These are phyloP conservation scores for Blastobotrys mokoenaii DNA, from an alignment of 805 yeast genomes.

Conservation along the genomic window DNA sequence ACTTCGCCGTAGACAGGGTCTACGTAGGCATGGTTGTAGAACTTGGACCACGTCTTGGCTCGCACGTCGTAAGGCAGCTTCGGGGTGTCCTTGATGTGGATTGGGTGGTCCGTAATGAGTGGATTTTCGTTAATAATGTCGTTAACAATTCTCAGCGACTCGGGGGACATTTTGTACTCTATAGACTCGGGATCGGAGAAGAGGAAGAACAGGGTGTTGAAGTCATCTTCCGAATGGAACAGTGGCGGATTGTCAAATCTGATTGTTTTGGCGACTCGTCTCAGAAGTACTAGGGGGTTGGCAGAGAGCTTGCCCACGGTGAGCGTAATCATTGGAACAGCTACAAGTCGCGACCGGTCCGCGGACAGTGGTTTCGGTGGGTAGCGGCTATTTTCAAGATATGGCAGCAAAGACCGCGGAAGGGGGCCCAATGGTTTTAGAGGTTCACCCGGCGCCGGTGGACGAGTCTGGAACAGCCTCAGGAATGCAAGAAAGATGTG, in stretches of 20 bases:
- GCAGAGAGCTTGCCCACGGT: slow-evolving; percentile 38
- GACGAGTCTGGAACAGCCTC: slow-evolving; percentile 51
- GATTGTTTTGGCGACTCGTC: slow-evolving; percentile 48
- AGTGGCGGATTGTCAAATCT: slow-evolving; percentile 61
- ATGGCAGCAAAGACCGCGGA: slow-evolving; percentile 56
- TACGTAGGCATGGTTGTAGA: slow-evolving; percentile 21
- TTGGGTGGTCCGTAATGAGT: slow-evolving; percentile 18
- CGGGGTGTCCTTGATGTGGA: slow-evolving; percentile 17
- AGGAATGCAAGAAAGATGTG: slow-evolving; percentile 71
- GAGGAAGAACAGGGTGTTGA: slow-evolving; percentile 60
- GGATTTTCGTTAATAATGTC: slow-evolving; percentile 28
- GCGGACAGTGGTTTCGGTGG: slow-evolving; percentile 54
- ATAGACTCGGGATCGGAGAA: slow-evolving; percentile 50
- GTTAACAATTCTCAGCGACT: slow-evolving; percentile 52
- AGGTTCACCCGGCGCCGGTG: slow-evolving; percentile 1
- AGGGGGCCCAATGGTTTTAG: slow-evolving; percentile 28
- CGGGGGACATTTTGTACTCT: slow-evolving; percentile 54
- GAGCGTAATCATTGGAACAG: slow-evolving; percentile 56
- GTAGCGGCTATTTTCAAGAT: slow-evolving; percentile 32
- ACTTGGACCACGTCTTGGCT: slow-evolving; percentile 23
- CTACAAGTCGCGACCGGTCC: slow-evolving; percentile 35
- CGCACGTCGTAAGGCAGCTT: slow-evolving; percentile 17
- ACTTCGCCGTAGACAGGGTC: slow-evolving; percentile 23
- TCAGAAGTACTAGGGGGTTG: slow-evolving; percentile 51
- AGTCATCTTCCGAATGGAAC: slow-evolving; percentile 71